Base-by-base conservation (phyloP, 2,329 filamentous ascomycete genomes). In the Phyllosticta citribraziliensis region DNA sequence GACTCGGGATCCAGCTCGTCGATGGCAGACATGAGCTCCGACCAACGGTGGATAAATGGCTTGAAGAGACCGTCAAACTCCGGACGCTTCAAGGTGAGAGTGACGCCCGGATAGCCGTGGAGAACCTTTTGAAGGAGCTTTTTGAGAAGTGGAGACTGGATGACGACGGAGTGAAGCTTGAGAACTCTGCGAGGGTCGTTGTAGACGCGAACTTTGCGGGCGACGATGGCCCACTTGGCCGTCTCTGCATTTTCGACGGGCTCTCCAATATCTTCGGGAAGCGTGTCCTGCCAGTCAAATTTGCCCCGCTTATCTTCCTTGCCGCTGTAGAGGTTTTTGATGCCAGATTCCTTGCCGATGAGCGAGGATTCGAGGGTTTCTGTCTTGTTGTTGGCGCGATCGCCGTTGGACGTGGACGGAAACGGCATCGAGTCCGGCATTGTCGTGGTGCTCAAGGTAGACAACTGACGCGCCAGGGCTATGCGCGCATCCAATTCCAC, bases 1-100 rank as follows among this genome's bases (percentile, higher is more conserved):
- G 58, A 40, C 1, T 56, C 30, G n/a, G 40, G 19, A 5, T 61
- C 47, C 47, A 61, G 53, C 57, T 51, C 53, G 17, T 52, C 65
- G 52, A 11, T 62, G 11, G 55, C 55, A 14, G 30, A 17, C 55
- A 53, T 56, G 1, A 77, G 65, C 51, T 74, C 70, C 0, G 69
- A 73, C 84, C 85, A 89, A 33, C 86, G 80, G 70, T 89, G 85
- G 51, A 88, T 82, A 56, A 89, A 82, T 0, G 83, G 82, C 65
- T 82, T 75, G 63, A 88, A 88, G 0, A 83, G 84, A 0, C 79
- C 80, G 8, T 73, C 70, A 63, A 89, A 87, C 60, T 83, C 81
- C 1, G 88, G 75, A 1, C 83, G 78, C n/a, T 83, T 78, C 25
- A 88, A 74, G 11, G 77, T 78, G 35, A 82, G 80, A 2, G 82